These are phyloP conservation scores for Diplodia corticola DNA, from an alignment of 2,329 filamentous ascomycete species.

Conservation along the genomic window DNA sequence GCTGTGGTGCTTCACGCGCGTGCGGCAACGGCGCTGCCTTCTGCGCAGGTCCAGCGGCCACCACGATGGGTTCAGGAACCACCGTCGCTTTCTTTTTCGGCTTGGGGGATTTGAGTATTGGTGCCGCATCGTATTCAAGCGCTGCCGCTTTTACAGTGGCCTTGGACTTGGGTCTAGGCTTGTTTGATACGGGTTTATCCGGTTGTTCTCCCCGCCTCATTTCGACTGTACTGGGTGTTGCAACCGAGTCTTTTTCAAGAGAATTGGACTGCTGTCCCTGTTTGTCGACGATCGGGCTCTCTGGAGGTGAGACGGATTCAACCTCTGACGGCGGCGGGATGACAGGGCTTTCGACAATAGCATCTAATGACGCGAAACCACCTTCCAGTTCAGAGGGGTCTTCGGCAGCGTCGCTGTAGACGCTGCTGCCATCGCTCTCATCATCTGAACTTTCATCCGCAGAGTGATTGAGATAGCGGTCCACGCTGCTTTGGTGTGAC, in stretches of 20 bases:
- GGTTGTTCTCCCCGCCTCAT: neutral
- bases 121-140: neutral
- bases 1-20: slow-evolving; percentile 29
- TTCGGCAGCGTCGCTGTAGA: slow-evolving; percentile 78
- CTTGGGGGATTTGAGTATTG: slow-evolving; percentile 32
- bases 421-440: slow-evolving; percentile 48
- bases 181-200: neutral
- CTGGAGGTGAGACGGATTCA: neutral
- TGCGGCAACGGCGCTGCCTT: slow-evolving; percentile 22
- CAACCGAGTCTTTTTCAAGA: neutral
- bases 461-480: neutral
- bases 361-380: slow-evolving; percentile 72
- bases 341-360: slow-evolving; percentile 64
- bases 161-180: slow-evolving; percentile 26
- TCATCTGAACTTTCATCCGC: slow-evolving; percentile 36
- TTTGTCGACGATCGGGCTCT: slow-evolving; percentile 25
- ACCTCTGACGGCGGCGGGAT: neutral
- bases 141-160: neutral
- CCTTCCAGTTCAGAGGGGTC: slow-evolving; percentile 66
- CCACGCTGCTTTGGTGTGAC: slow-evolving; percentile 1
- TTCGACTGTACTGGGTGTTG: too few relatives aligned
- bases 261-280: slow-evolving; percentile 58
- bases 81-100: slow-evolving; percentile 39
- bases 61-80: slow-evolving; percentile 4
- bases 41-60: neutral